phyloP scores from a whole-genome alignment of 2,329 filamentous ascomycete species.

The Colletotrichum agaves region DNA sequence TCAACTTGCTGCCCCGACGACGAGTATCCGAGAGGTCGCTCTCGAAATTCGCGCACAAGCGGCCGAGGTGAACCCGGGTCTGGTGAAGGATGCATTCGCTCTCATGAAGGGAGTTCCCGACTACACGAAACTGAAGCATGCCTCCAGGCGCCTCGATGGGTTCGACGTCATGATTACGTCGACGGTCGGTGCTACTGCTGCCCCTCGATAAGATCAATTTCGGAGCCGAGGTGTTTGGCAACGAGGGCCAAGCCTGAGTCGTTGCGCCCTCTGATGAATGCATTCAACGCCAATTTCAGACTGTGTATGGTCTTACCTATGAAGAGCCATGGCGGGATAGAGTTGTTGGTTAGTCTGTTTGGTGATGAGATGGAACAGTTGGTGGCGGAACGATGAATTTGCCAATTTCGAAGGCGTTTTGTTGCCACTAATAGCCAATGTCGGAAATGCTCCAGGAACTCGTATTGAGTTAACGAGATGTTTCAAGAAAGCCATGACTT shows the following conservation, averaged over 20 bases:
- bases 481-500: no score
- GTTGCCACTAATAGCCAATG: conserved; percentile 4
- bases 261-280: conserved; percentile 44
- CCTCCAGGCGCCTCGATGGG: conserved; percentile 43
- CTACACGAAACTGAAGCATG: conserved; percentile 40
- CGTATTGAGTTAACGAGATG: not conserved
- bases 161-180: conserved; percentile 46
- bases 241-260: conserved; percentile 42
- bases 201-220: conserved; percentile 44
- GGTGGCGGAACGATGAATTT: conserved; percentile 43
- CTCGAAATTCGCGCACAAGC: conserved; percentile 41
- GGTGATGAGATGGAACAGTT: conserved; percentile 45
- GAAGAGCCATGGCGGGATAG: conserved; percentile 44
- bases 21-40: conserved; percentile 43
- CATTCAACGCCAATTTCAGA: conserved; percentile 41
- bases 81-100: conserved; percentile 45
- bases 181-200: conserved; percentile 46
- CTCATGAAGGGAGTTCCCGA: conserved; percentile 43
- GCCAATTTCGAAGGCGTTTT: conserved; percentile 40
- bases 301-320: conserved; percentile 45
- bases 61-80: conserved; percentile 40
- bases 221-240: conserved; percentile 43
- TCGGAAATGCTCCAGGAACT: not conserved
- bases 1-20: conserved; percentile 43
- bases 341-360: conserved; percentile 43